phyloP scores from a whole-genome alignment of 2,329 filamentous ascomycete species.

The Neofusicoccum ribis region DNA sequence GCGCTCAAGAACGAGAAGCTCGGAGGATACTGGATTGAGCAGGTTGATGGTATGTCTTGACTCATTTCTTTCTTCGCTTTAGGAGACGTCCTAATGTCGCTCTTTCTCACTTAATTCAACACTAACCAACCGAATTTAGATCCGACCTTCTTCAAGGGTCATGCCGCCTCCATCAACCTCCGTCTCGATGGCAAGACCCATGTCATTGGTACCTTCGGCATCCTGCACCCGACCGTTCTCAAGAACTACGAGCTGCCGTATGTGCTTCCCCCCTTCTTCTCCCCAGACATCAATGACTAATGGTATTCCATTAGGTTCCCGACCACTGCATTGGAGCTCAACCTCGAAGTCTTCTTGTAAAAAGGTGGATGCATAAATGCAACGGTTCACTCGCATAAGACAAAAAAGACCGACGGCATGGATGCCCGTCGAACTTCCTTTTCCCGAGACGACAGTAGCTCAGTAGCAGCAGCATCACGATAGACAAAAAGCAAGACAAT shows the following conservation, averaged over 20 bases:
- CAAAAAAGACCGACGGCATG: background rate
- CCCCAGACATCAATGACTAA: background rate
- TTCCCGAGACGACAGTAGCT: background rate
- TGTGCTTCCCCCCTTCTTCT: conserved; percentile 28
- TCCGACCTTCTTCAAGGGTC: conserved; percentile 86
- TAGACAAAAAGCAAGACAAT: conserved; percentile 2
- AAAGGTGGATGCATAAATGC: background rate
- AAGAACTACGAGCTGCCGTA: conserved; percentile 90
- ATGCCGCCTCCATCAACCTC: conserved; percentile 81
- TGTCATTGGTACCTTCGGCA: conserved; percentile 86
- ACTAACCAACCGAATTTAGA: conserved; percentile 46
- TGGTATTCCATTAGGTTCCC: conserved; percentile 63
- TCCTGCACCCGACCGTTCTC: conserved; percentile 88
- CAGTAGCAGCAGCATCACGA: background rate
- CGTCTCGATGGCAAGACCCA: conserved; percentile 71
- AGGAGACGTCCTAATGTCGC: background rate
- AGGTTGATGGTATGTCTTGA: conserved; percentile 67
- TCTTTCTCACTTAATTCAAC: background rate
- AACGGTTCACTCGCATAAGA: background rate
- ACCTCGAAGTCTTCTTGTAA: conserved; percentile 87
- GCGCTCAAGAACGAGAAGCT: conserved; percentile 60
- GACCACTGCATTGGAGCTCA: conserved; percentile 90
- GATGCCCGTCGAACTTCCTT: background rate
- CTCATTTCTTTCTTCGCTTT: background rate
- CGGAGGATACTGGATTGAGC: conserved; percentile 86